Evolutionary conservation across 495 filamentous ascomycete species (phyloP), one percentile per base, ranked within the genome.

Genomic region (Hypoxylon cercidicola): DNA sequence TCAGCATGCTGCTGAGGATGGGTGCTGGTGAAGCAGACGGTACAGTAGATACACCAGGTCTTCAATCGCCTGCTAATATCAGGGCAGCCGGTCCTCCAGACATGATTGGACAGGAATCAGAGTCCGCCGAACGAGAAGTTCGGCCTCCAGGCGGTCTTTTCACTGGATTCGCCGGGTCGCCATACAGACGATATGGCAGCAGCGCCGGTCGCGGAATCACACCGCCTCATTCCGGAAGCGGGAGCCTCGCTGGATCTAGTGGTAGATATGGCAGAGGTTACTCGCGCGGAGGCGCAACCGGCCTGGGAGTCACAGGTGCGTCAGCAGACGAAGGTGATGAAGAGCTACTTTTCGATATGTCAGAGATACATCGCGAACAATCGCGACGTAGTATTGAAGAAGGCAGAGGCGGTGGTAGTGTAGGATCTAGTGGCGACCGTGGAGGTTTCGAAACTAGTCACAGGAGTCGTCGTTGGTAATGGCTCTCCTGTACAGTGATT

Each of bases 261-360:
- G 85, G 79, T 35, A 80, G 79, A 25, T 84, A 84, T 57, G 82
- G 82, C 18, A 81, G 80, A 53, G 85, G 85, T 39, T 74, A 79
- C 59, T 72, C 77, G 39, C 72, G 72, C 5, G 76, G 77, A 23
- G 77, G 78, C 11, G 77, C 81, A 20, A 79, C 80, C 57, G 81
- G 82, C 23, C 78, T 79, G 46, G 85, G 85, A 32, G 77, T 77
- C 23, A 71, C 77, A 19, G 71, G 71, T 6, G 72, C 74, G 25
- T 77, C 77, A 9, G 74, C 81, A 46, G 79, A 79, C 9, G 84
- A 82, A 1, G 67, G 74, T 43, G 92, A 96, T 54, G 92, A 93
- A 15, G 93, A 97, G 74, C 89, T 89, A 21, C 75, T 97, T 15
- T 96, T 97, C 70, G 89, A 90, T 39, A 93, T 96, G 90, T 93